Evolutionary conservation across 495 filamentous ascomycete genomes (phyloP).

Genomic region (Lasiosphaeriaceae sp.): DNA sequence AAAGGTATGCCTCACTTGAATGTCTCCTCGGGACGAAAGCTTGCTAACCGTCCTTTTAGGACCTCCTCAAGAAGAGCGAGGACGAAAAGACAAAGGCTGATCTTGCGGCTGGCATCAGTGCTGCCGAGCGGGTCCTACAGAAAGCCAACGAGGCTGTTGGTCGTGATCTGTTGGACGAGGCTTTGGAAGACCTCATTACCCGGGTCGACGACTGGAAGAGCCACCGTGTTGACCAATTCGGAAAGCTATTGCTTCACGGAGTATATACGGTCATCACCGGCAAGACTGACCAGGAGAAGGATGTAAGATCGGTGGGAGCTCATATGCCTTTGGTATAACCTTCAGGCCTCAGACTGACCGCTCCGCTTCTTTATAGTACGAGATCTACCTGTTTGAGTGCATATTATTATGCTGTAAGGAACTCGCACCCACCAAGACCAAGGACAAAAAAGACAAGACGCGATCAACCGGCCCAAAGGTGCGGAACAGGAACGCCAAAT

Average conservation of each 20-base stretch:
- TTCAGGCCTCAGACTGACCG: not conserved
- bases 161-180: slow-evolving; percentile 73
- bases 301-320: slow-evolving; percentile 52
- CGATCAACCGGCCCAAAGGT: slow-evolving; percentile 50
- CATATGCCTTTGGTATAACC: not conserved
- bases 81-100: slow-evolving; percentile 65
- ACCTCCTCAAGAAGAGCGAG: slow-evolving; percentile 77
- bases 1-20: slow-evolving; percentile 52
- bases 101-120: slow-evolving; percentile 65
- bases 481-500: slow-evolving; percentile 69
- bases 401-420: slow-evolving; percentile 99
- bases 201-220: slow-evolving; percentile 99
- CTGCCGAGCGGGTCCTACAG: slow-evolving; percentile 70
- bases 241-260: slow-evolving; percentile 83
- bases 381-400: slow-evolving; percentile 93
- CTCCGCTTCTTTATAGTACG: slow-evolving; percentile 65
- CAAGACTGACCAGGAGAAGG: slow-evolving; percentile 72
- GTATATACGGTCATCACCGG: slow-evolving; percentile 91
- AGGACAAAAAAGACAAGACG: slow-evolving; percentile 61
- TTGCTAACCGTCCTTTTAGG: slow-evolving; percentile 48
- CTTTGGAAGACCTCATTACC: slow-evolving; percentile 70
- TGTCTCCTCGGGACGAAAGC: not conserved
- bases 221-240: slow-evolving; percentile 84
- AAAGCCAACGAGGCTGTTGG: slow-evolving; percentile 87
- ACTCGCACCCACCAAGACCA: slow-evolving; percentile 78